A percentile compares a stretch with the other conserved stretches of the same genome.
phyloP scores from a whole-genome alignment of 441 rosid species.

The Kokia cookei region DNA sequence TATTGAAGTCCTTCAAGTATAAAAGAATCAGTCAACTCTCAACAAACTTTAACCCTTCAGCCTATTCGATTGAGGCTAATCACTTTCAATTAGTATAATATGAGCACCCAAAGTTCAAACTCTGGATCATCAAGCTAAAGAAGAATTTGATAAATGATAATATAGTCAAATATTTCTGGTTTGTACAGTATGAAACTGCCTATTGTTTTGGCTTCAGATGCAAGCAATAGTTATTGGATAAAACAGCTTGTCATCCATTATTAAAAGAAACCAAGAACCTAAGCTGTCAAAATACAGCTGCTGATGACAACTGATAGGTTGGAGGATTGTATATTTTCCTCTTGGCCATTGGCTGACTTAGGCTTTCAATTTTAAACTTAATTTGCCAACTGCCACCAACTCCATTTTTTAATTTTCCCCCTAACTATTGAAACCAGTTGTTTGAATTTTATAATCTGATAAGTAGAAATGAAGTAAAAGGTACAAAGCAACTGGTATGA shows the following conservation, averaged over 20 bases:
- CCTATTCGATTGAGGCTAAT: not conserved
- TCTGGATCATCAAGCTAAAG: not conserved
- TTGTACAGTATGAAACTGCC: not conserved
- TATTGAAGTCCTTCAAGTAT: not conserved
- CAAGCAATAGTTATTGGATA: not conserved
- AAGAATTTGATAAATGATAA: not conserved
- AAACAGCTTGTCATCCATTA: not conserved
- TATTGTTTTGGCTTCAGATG: not conserved
- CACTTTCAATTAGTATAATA: not conserved
- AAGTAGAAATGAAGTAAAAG: not conserved
- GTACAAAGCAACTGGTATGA: not conserved
- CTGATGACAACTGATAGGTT: not conserved
- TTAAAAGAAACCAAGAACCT: not conserved
- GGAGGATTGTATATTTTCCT: not conserved
- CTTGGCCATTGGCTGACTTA: not conserved
- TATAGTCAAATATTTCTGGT: not conserved
- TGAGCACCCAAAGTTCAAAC: not conserved
- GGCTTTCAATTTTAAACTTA: not conserved
- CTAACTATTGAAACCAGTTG: not conserved
- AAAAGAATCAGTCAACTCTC: too few species aligned
- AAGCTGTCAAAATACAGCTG: not conserved
- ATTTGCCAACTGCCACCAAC: not conserved
- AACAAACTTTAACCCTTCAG: not conserved
- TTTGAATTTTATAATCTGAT: not conserved
- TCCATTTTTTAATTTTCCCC: not conserved